A percentile compares a stretch with the other conserved stretches of the same genome.
Evolutionary conservation across 2,329 filamentous ascomycete genomes (phyloP).

Genomic region (Fusarium burgessii): DNA sequence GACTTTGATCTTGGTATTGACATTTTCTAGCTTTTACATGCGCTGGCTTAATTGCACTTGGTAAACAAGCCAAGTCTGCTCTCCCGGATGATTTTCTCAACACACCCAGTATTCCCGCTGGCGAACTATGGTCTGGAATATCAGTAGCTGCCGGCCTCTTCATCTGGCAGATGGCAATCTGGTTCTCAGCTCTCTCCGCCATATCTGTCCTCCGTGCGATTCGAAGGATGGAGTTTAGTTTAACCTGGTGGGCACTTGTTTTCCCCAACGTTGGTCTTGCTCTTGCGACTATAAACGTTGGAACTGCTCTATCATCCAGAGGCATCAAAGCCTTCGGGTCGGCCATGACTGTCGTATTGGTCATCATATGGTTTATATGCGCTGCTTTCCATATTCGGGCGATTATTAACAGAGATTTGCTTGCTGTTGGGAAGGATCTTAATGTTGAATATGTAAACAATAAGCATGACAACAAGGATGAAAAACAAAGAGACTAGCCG

Average conservation of each 20-base stretch:
- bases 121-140: conserved; percentile 15
- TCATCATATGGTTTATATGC: conserved; percentile 14
- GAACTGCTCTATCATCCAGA: not conserved
- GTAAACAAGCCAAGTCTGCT: conserved; percentile 8
- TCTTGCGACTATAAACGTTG: conserved; percentile 17
- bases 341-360: not conserved
- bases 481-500: not conserved
- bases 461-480: conserved; percentile 10
- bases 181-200: conserved; percentile 9
- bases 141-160: conserved; percentile 17
- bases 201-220: not conserved
- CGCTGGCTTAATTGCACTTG: conserved; percentile 7
- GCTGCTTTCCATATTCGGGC: not conserved
- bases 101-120: not conserved
- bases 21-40: not conserved
- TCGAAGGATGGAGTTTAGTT: conserved; percentile 9
- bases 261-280: conserved; percentile 27
- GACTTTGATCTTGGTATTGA: rapidly evolving
- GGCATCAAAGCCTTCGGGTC: conserved; percentile 5
- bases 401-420: not conserved
- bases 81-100: conserved; percentile 11
- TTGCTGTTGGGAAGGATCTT: conserved; percentile 22
- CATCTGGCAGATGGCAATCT: conserved; percentile 24
- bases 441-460: conserved; percentile 14
- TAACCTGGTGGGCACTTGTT: conserved; percentile 20